Conservation (phyloP, 495 filamentous ascomycete species). For the Mycothermus thermophilus region DNA sequence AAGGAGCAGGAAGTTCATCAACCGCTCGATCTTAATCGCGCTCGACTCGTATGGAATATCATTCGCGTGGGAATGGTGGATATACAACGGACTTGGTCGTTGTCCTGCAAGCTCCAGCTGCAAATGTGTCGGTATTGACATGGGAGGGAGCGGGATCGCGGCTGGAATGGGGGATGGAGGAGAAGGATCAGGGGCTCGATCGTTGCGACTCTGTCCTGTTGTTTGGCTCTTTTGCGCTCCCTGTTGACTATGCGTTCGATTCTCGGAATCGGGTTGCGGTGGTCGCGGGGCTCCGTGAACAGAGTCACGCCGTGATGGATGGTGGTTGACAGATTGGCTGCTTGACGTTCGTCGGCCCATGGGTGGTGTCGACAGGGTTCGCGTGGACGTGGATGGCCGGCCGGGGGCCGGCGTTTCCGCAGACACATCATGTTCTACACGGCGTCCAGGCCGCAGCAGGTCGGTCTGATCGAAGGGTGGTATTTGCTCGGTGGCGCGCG, state of each 20-base stretch:
- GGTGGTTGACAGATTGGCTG: too few species aligned
- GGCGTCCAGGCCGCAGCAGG: neutral
- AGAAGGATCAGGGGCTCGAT: constrained; percentile 16
- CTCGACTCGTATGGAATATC: constrained; percentile 91
- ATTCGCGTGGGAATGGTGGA: constrained; percentile 53
- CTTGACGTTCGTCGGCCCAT: constrained; percentile 24
- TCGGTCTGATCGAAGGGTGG: neutral
- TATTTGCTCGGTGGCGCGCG: constrained; percentile 12
- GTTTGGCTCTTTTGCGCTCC: constrained; percentile 7
- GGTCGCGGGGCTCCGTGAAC: constrained; percentile 11
- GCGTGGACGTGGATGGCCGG: constrained; percentile 11
- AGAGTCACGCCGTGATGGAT: too few species aligned
- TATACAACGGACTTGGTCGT: constrained; percentile 74
- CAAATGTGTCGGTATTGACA: constrained; percentile 77
- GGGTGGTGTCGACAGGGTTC: constrained; percentile 33
- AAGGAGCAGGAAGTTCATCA: constrained; percentile 78
- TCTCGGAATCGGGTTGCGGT: constrained; percentile 20
- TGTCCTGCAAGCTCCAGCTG: constrained; percentile 77
- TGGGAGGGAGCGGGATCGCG: constrained; percentile 65
- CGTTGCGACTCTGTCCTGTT: constrained; percentile 3
- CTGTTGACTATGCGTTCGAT: constrained; percentile 9
- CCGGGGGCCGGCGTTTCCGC: neutral
- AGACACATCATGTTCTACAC: neutral
- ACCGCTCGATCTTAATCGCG: constrained; percentile 83
- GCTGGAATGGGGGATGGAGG: constrained; percentile 52